Evolutionary conservation across 78 protist species (phyloP).

Genomic region (Dictyostelium purpureum): DNA sequence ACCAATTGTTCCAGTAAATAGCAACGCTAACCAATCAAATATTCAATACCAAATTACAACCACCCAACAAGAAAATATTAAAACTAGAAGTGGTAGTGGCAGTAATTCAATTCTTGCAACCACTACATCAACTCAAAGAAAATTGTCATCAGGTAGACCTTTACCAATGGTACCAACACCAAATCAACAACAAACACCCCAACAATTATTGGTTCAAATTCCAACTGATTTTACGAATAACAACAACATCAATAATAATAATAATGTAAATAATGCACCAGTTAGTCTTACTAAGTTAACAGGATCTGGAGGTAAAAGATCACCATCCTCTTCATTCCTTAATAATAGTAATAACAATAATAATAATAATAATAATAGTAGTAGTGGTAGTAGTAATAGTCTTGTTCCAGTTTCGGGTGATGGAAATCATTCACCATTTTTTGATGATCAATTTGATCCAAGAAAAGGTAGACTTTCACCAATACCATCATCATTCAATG

Average conservation of each 20-base stretch:
- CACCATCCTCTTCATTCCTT: neutral
- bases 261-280: neutral
- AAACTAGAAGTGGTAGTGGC: neutral
- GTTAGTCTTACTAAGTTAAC: neutral
- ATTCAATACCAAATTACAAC: constrained; percentile 2
- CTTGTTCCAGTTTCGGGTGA: no score
- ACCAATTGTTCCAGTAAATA: no score
- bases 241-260: neutral
- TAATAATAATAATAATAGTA: neutral
- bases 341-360: no score
- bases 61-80: neutral
- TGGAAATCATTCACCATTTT: constrained; percentile 25
- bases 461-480: constrained; percentile 39
- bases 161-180: constrained; percentile 11
- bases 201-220: neutral
- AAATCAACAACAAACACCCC: neutral
- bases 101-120: no score
- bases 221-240: neutral
- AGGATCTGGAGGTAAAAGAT: neutral
- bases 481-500: neutral
- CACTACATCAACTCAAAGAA: no score
- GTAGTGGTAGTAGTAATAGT: no score
- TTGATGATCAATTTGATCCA: constrained; percentile 27
- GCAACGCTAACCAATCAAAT: neutral
- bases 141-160: constrained; percentile 23